Conservation (phyloP, 1,284 basidiomycete genomes). For the Volvariella volvacea region DNA sequence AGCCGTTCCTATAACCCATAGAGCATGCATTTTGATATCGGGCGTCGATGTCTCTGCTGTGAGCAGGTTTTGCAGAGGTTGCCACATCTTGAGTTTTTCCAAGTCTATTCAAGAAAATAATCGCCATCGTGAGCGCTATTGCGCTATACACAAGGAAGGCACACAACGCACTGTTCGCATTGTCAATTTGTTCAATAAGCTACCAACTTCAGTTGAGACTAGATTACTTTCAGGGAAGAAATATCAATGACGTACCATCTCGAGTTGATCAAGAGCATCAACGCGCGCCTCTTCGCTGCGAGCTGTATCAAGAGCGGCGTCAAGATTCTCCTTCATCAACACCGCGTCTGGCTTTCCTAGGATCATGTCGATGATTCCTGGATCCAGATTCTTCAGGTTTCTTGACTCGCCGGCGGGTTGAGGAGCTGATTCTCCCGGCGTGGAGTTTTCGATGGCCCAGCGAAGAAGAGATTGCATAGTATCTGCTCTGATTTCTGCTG, state of each 20-base stretch:
- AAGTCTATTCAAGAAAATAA: conserved; percentile 53
- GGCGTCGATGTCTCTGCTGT: conserved; percentile 47
- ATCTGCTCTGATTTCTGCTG: conserved; percentile 4
- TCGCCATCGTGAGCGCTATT: background rate
- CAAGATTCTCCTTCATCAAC: conserved; percentile 84
- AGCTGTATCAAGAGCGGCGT: conserved; percentile 59
- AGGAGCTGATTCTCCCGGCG: conserved; percentile 12
- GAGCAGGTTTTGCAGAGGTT: conserved; percentile 68
- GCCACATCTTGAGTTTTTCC: conserved; percentile 81
- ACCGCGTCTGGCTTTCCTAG: conserved; percentile 82
- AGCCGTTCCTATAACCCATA: conserved; percentile 94
- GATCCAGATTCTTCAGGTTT: conserved; percentile 59
- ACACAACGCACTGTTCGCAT: conserved; percentile 73
- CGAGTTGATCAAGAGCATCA: conserved; percentile 86
- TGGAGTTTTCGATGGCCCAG: conserved; percentile 70
- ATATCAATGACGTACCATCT: conserved; percentile 66
- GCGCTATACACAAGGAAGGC: background rate
- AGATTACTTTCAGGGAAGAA: conserved; percentile 2
- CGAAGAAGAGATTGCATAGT: conserved; percentile 64
- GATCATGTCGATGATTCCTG: conserved; percentile 80
- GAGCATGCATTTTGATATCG: conserved; percentile 63
- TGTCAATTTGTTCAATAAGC: conserved; percentile 93
- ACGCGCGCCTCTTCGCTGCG: conserved; percentile 63
- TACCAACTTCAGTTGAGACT: conserved; percentile 21
- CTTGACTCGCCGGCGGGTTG: conserved; percentile 26